Conservation (phyloP, 495 filamentous ascomycete species). For the Talaromyces stipitatus region DNA sequence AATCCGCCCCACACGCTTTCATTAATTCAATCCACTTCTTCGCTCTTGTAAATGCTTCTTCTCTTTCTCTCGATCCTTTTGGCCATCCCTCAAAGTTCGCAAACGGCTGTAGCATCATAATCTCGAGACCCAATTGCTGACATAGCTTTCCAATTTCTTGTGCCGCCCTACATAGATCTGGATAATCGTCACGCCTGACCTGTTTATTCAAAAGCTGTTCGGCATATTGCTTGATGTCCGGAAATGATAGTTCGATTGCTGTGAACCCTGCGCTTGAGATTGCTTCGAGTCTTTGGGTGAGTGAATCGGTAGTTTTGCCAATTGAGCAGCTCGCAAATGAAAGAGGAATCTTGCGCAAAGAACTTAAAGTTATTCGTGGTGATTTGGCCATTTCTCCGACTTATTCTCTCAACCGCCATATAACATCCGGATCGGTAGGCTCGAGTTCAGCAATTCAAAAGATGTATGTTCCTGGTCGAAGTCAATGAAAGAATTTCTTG, state of each 20-base stretch:
- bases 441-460: no score
- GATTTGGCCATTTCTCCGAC: constrained; percentile 13
- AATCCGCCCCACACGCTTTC: constrained; percentile 59
- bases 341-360: constrained; percentile 45
- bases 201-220: constrained; percentile 38
- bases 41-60: constrained; percentile 59
- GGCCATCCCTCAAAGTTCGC: constrained; percentile 76
- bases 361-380: constrained; percentile 13
- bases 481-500: no score
- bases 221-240: constrained; percentile 63
- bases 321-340: constrained; percentile 62
- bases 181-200: constrained; percentile 48
- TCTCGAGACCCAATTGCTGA: constrained; percentile 41
- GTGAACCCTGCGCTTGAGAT: constrained; percentile 59
- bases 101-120: constrained; percentile 76
- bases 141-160: constrained; percentile 45
- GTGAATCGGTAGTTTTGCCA: constrained; percentile 43
- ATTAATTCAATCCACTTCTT: constrained; percentile 67
- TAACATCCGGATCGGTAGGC: no score
- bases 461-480: no score
- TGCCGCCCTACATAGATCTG: constrained; percentile 42
- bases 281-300: constrained; percentile 58
- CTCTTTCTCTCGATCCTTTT: constrained; percentile 44
- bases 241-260: constrained; percentile 69
- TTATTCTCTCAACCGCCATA: no score